Evolutionary conservation across 1,139 yeast species (phyloP), one percentile per base, ranked within the genome.

Genomic region (Yarrowia galli): DNA sequence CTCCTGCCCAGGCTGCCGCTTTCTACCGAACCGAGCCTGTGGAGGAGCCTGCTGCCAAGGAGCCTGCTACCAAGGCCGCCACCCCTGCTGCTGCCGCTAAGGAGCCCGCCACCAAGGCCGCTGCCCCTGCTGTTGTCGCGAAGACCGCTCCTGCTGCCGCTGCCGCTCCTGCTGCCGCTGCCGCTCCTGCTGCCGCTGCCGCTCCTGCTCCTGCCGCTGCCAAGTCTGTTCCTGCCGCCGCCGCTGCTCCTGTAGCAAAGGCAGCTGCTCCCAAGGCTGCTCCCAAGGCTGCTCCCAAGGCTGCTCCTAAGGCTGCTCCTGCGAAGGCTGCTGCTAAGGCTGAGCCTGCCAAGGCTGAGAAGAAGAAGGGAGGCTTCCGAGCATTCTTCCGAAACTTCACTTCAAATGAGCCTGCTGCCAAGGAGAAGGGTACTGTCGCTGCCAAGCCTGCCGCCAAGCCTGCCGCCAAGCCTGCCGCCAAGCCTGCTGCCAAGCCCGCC

Each of bases 161-260:
- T 23, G 68, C 67, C 36, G 45, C 46, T 23, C 7, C 60, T 23
- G 68, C 54, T 23, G 42, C 69, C 35, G 66, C 69, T 42, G 66
- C 71, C 28, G 68, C 69, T 42, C 60, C 68, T 36, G 51, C 68
- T 42, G 67, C 65, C 12, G 70, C 69, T 13, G 66, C 70, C 16
- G 70, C 71, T 54, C 61, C 42, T 7, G 43, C 20, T 40, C 20
- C 56, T 2, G 58, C 28, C 9, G 15, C 32, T 16, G 20, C 70
- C 25, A 54, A 48, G 18, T 69, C 69, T 38, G 69, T 68, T 40
- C 32, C 69, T 42, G 25, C 63, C 23, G 45, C 51, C 48, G 61
- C 36, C 25, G 67, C 65, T 25, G 70, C 68, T 58, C 38, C 46
- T n/a, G 42, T n/a, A 5, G 42, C 56, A 15, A 22, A 22, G 25